Base-by-base conservation (phyloP, 2,329 filamentous ascomycete genomes). In the Raffaelea arxii region DNA sequence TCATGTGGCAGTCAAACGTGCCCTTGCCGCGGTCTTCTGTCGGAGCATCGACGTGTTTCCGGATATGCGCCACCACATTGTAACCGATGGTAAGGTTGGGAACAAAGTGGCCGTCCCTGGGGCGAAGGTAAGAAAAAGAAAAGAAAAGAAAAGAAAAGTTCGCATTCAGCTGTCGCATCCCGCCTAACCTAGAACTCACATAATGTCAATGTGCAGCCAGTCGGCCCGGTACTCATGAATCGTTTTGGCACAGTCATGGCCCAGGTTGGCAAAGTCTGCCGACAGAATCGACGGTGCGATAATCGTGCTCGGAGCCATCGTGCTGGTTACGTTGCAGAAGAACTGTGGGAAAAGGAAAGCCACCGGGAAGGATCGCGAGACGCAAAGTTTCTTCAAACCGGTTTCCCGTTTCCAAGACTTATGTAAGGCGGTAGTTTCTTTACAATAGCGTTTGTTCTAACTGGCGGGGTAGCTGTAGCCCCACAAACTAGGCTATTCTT, bases 1-100 rank as follows among this genome's bases (percentile, higher is more conserved):
- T 98, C 92, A 98, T 97, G 69, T 98, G 92, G 75, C 92, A 98
- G 68, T 98, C 92, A 64, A 98, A 98, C 14, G 91, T 97, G 51
- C 92, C 92, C 57, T 82, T 85, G 45, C 86, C 89, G 44, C 75
- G 70, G 43, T 43, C 43, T 9, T 21, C 25, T 36, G 73, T 72
- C 18, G 45, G 45, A 3, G 89, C 16, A 48, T 87, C 82, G 58
- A 98, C 90, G 59, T 95, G 86, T 40, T 78, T 74, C 52, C 92
- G 82, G 58, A 98, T 92, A 72, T 91, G 94, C 56, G 88, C 91
- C 40, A 98, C 92, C 32, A 98, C 89, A 5, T 91, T 90, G 19
- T 91, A 82, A 49, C 92, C 92, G 61, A 97, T 96, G 41, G 92
- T 97, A 66, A 98, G 89, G 70, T 98, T 98, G 44, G 92, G 92